Conservation (phyloP, 805 yeast species). For the Candida germanica region DNA sequence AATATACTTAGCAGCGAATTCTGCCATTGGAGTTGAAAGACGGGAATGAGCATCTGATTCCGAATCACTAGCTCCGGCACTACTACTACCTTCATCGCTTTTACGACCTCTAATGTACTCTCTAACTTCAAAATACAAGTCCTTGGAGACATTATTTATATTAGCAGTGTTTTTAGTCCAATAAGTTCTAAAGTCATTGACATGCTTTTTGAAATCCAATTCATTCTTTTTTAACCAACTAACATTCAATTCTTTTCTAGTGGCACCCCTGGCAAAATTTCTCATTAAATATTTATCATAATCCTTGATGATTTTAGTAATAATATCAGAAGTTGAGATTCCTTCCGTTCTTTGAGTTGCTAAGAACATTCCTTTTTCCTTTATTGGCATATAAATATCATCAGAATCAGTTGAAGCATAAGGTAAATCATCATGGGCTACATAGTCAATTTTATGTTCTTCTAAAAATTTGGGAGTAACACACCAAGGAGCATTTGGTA, state of each 20-base stretch:
- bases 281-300: slow-evolving; percentile 96
- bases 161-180: slow-evolving; percentile 73
- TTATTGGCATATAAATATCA: slow-evolving; percentile 91
- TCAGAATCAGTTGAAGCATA: slow-evolving; percentile 86
- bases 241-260: slow-evolving; percentile 92
- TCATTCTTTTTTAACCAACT: slow-evolving; percentile 98
- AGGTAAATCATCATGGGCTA: slow-evolving; percentile 97
- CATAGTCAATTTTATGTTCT: slow-evolving; percentile 85
- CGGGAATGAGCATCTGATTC: slow-evolving; percentile 25
- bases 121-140: slow-evolving; percentile 79
- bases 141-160: slow-evolving; percentile 71
- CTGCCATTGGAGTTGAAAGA: slow-evolving; percentile 56
- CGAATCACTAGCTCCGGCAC: slow-evolving; percentile 22
- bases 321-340: slow-evolving; percentile 91
- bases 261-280: slow-evolving; percentile 96
- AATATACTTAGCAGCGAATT: slow-evolving; percentile 61
- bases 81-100: slow-evolving; percentile 23
- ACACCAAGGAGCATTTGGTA: slow-evolving; percentile 94
- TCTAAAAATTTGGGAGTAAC: slow-evolving; percentile 78
- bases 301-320: slow-evolving; percentile 90
- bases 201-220: slow-evolving; percentile 87
- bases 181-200: slow-evolving; percentile 80
- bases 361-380: slow-evolving; percentile 84
- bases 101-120: slow-evolving; percentile 59
- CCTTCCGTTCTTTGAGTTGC: slow-evolving; percentile 98